Evolutionary conservation across 164 flowering plant species (phyloP).

Genomic region (Aristolochia californica): DNA sequence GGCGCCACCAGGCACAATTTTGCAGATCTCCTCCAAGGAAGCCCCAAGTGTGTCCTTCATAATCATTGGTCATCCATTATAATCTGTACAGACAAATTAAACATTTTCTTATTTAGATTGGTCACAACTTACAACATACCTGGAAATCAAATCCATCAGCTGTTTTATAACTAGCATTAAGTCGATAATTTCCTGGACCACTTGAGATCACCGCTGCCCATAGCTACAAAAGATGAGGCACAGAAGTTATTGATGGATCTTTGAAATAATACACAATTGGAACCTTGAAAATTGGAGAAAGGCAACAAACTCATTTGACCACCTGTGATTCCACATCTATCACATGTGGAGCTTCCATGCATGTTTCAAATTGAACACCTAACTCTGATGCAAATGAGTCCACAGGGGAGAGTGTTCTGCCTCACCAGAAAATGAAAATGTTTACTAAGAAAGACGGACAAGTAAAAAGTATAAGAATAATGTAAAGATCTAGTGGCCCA

Average conservation of each 20-base stretch:
- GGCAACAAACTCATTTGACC: not conserved
- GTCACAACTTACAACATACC: conserved; percentile 25
- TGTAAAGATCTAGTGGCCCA: no score
- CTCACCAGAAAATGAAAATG: conserved; percentile 5
- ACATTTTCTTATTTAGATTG: not conserved
- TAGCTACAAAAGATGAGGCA: conserved; percentile 31
- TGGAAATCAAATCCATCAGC: conserved; percentile 75
- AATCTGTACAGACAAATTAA: not conserved
- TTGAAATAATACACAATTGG: no score
- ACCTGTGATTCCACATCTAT: conserved; percentile 86
- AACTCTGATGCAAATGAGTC: conserved; percentile 88
- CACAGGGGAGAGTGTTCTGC: conserved; percentile 90
- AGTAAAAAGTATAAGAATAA: no score
- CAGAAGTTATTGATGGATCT: not conserved
- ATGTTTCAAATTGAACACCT: conserved; percentile 84
- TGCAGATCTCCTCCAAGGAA: conserved; percentile 72
- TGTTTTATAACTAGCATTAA: conserved; percentile 92
- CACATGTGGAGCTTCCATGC: conserved; percentile 96
- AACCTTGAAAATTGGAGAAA: conserved; percentile 1
- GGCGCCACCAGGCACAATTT: conserved; percentile 75
- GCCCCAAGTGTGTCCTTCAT: conserved; percentile 83
- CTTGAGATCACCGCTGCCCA: conserved; percentile 69
- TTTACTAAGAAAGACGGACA: no score
- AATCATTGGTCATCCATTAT: conserved; percentile 6
- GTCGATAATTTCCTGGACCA: conserved; percentile 65